Conservation (phyloP, 768 basidiomycete genomes). For the Suillus occidentalis region DNA sequence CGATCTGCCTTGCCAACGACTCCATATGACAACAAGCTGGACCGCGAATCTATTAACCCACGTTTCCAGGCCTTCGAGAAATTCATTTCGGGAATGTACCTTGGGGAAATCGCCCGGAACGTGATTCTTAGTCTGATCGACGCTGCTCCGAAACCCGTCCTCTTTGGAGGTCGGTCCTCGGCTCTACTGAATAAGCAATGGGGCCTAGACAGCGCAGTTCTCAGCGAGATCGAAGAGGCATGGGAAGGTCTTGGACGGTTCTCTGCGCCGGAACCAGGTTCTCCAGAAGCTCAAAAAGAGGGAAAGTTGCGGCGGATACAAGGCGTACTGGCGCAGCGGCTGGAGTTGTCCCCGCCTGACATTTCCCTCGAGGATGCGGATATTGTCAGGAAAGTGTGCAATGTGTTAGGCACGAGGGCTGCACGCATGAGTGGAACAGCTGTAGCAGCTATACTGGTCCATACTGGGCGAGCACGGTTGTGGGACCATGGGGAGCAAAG, state of each 20-base stretch:
- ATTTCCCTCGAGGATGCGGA: slow-evolving; percentile 64
- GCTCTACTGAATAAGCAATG: slow-evolving; percentile 81
- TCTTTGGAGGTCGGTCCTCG: slow-evolving; percentile 83
- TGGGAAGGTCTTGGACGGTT: slow-evolving; percentile 53
- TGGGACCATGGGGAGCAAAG: slow-evolving; percentile 36
- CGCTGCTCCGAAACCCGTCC: slow-evolving; percentile 62
- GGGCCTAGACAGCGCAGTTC: slow-evolving; percentile 91
- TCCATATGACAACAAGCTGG: slow-evolving; percentile 87
- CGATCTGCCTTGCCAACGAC: slow-evolving; percentile 84
- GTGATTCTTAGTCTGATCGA: slow-evolving; percentile 82
- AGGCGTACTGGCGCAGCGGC: slow-evolving; percentile 56
- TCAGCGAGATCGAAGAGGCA: slow-evolving; percentile 79
- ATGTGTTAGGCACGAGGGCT: slow-evolving; percentile 78
- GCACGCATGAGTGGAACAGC: slow-evolving; percentile 84
- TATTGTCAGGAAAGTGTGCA: slow-evolving; percentile 80
- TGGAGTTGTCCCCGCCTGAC: slow-evolving; percentile 43
- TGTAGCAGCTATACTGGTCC: slow-evolving; percentile 80
- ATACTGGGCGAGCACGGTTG: slow-evolving; percentile 70
- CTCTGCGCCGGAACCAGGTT: slow-evolving; percentile 21
- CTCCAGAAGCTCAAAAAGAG: slow-evolving; percentile 7
- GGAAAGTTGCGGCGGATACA: slow-evolving; percentile 55
- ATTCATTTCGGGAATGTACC: slow-evolving; percentile 98
- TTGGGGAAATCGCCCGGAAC: slow-evolving; percentile 91
- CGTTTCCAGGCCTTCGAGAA: slow-evolving; percentile 94
- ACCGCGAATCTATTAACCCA: slow-evolving; percentile 94